Conservation (phyloP, 2,329 filamentous ascomycete genomes). For the Diaporthe ilicicola region DNA sequence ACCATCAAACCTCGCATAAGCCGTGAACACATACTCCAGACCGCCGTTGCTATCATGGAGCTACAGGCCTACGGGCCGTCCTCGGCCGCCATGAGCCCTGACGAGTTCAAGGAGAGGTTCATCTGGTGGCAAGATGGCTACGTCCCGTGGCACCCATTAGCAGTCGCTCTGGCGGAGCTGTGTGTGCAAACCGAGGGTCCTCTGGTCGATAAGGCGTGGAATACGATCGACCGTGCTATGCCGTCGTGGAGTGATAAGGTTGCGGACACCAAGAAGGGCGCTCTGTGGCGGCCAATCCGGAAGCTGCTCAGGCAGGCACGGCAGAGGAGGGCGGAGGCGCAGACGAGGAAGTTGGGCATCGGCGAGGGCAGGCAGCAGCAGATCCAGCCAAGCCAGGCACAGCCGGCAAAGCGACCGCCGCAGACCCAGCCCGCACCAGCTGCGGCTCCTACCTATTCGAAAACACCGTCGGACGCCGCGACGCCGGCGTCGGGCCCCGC, state of each 20-base stretch:
- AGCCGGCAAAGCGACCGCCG: background rate
- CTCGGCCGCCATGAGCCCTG: conserved; percentile 42
- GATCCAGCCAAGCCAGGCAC: background rate
- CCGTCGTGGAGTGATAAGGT: conserved; percentile 52
- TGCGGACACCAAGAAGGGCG: conserved; percentile 58
- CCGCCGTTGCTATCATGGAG: conserved; percentile 57
- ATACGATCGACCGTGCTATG: conserved; percentile 55
- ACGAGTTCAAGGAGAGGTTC: conserved; percentile 44
- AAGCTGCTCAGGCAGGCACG: conserved; percentile 61
- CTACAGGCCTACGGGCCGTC: conserved; percentile 43
- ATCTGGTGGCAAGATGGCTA: conserved; percentile 59
- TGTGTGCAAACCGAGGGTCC: conserved; percentile 56
- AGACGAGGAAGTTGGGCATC: conserved; percentile 40
- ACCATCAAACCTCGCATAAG: conserved; percentile 44
- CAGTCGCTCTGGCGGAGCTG: conserved; percentile 61
- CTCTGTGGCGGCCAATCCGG: conserved; percentile 62
- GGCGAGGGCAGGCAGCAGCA: background rate
- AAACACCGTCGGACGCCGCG: background rate
- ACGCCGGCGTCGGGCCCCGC: background rate
- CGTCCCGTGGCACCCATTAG: conserved; percentile 64
- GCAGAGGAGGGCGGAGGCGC: conserved; percentile 46
- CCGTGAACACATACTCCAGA: conserved; percentile 54
- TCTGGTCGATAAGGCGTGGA: conserved; percentile 59
- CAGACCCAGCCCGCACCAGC: background rate
- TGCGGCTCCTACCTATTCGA: background rate